These are phyloP conservation scores for Gillenia trifoliata DNA, from an alignment of 306 rosid genomes.

Conservation along the genomic window DNA sequence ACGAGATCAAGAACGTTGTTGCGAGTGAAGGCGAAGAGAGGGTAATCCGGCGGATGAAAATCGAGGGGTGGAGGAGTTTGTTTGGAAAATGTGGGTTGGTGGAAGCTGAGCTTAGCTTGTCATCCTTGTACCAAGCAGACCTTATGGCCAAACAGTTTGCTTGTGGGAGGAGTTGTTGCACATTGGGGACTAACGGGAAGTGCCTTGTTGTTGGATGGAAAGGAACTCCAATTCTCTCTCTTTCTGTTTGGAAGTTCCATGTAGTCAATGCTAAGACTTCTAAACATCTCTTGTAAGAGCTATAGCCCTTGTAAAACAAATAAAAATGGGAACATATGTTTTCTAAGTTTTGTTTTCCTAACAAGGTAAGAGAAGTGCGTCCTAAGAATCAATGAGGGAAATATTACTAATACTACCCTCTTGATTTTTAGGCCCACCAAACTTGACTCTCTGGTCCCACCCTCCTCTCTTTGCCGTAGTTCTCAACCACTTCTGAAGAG, in stretches of 20 bases:
- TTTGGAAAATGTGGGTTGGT: conserved; percentile 46
- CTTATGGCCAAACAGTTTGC: conserved; percentile 36
- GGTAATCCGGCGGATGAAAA: conserved; percentile 33
- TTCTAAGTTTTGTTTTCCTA: not conserved
- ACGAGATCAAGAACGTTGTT: conserved; percentile 42
- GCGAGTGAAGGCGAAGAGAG: conserved; percentile 51
- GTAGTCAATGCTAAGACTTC: not conserved
- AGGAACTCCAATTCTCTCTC: conserved; percentile 51
- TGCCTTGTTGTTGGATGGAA: conserved; percentile 53
- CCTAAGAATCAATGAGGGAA: not conserved
- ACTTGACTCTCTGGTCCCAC: no score
- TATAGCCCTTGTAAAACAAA: not conserved
- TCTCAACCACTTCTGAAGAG: no score
- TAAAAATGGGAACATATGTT: not conserved
- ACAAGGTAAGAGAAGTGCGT: not conserved
- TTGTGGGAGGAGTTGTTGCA: conserved; percentile 35
- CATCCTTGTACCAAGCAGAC: conserved; percentile 47
- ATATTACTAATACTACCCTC: no score
- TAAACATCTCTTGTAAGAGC: not conserved
- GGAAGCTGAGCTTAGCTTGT: conserved; percentile 48
- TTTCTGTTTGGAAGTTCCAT: conserved; percentile 55
- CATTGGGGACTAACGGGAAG: conserved; percentile 32
- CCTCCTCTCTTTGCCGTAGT: no score
- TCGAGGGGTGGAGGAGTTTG: conserved; percentile 60
- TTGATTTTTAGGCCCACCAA: no score